Evolutionary conservation across 805 yeast genomes (phyloP), one percentile per base, ranked within the genome.

Genomic region (Cyberlindnera mycetangii): DNA sequence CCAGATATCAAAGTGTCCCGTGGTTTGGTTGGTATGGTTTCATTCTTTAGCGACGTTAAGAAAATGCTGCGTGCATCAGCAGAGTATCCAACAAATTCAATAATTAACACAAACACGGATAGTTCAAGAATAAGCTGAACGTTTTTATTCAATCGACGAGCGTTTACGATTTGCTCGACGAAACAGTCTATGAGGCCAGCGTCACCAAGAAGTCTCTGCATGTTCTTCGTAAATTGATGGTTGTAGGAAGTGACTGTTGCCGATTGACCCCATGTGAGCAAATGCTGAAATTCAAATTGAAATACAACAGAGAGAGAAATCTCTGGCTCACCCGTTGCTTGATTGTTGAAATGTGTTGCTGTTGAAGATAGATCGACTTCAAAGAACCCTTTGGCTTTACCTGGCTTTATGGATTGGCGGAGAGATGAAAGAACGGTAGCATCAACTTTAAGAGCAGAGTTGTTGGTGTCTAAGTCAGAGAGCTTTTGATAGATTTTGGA

Each of bases 191-290:
- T 16, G 4, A 56, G 39, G 7, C 37, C 21, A 7, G 44, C 52
- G 12, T 47, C 49, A 9, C 60, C 62, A 7, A 57, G n/a, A 2
- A 57, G 19, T 20, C 49, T 28, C 4, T 41, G 21, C 39, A 56
- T 37, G 6, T 41, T 44, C 2, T 45, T 16, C 2, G 58, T 33
- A 20, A 52, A 42, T 12, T 45, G 49, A 19, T 48, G 51, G 34
- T 60, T 59, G 22, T 54, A 52, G 1, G 24, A 31, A n/a, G 59
- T 45, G 7, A 50, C 18, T 1, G 45, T 37, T 1, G 59, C 48
- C 1, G 57, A 47, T 32, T 58, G 62, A 14, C 49, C 53, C 59
- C 60, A 58, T 8, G 53, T 48, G 15, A 58, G 12, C 8, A 58
- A 36, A 0, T 37, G 20, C 12, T 54, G 54, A 37, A 60, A 48